Base-by-base conservation (phyloP, 805 yeast genomes). In the Priceomyces haplophilus region DNA sequence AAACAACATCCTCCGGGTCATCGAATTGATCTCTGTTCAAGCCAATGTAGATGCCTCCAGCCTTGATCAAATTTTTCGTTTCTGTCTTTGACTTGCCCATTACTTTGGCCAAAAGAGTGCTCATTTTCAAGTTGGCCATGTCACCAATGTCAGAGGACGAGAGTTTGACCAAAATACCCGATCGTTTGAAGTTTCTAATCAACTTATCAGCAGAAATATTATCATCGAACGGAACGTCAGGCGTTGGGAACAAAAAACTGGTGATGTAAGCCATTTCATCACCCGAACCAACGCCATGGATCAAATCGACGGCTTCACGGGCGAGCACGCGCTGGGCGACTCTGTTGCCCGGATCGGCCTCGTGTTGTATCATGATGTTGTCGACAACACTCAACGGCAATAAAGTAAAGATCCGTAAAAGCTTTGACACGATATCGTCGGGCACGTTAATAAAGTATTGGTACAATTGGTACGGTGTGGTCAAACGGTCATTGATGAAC, bases 231-330 rank as follows among this genome's bases (percentile, higher is more conserved):
- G 76, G 76, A 43, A 65, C 72, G 43, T 72, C 76, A 3, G 79
- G 78, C 2, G 75, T 65, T 7, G 83, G 83, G 61, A 81, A 89
- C 31, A 89, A 58, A 41, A 85, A 75, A 4, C 82, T 75, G 12
- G 95, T 82, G 12, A 87, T 75, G 17, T 75, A 67, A 16, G 79
- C 78, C 51, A 93, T 86, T 30, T 79, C 76, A 19, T 75, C 70
- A 3, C 96, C 90, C 7, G 75, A 73, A 3, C 89, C 91, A 7
- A 70, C 72, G 0, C 98, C 98, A 62, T 90, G 97, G 33, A 93
- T 73, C 54, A 93, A 70, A 54, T 88, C 95, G 5, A 91, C 85
- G 37, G 90, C 85, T 57, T 91, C 96, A 27, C 78, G 64, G 0
- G 98, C 98, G 23, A 93, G 72, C 0, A 82, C 59, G 36, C 79